Percentiles rank a stretch among this genome's conserved stretches.
Conservation (phyloP, 2,329 filamentous ascomycete species). For the Botrytis pseudocinerea region DNA sequence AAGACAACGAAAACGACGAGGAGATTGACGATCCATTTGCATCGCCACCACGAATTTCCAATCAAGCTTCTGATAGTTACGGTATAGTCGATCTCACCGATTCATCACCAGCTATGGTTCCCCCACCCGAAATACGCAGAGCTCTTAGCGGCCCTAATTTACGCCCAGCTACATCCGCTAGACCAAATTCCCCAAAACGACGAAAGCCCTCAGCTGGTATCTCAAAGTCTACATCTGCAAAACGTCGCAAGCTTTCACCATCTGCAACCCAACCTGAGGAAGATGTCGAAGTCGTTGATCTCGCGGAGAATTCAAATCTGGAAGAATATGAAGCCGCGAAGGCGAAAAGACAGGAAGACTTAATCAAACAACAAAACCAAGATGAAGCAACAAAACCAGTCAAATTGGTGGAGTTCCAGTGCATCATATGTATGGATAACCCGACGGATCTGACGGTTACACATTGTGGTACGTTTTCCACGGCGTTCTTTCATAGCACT, state of each 20-base stretch:
- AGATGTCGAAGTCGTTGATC: constrained; percentile 35
- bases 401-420: constrained; percentile 59
- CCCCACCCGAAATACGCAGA: constrained; percentile 34
- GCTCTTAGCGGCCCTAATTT: constrained; percentile 26
- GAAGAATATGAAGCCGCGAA: constrained; percentile 35
- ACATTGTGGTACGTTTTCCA: constrained; percentile 59
- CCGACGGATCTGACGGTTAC: constrained; percentile 60
- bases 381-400: constrained; percentile 50
- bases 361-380: constrained; percentile 44
- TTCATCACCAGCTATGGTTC: constrained; percentile 31
- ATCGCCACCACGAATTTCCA: constrained; percentile 2
- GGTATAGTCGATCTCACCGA: constrained; percentile 36
- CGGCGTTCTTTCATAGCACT: neutral
- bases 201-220: neutral
- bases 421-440: constrained; percentile 68
- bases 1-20: neutral
- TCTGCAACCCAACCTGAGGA: constrained; percentile 20
- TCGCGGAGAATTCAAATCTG: constrained; percentile 36
- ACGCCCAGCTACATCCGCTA: constrained; percentile 25
- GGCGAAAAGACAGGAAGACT: constrained; percentile 36
- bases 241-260: constrained; percentile 18
- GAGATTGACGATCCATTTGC: constrained; percentile 1
- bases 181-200: constrained; percentile 17
- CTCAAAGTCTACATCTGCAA: neutral
- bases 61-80: constrained; percentile 24